phyloP scores from a whole-genome alignment of 2,329 filamentous ascomycete genomes.

The Monilinia vaccinii-corymbosi region DNA sequence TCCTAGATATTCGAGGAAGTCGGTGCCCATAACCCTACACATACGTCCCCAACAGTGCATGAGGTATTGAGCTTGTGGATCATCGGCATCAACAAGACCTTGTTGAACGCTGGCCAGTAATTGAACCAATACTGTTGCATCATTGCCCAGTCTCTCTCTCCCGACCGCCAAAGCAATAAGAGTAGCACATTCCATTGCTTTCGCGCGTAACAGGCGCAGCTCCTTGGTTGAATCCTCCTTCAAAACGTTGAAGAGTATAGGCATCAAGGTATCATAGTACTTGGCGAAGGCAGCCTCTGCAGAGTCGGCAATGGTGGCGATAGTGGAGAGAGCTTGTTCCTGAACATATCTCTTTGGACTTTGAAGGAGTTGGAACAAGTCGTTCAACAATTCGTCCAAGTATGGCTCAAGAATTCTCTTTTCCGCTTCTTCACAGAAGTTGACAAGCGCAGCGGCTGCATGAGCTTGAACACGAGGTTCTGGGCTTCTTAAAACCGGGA shows the following conservation, averaged over 20 bases:
- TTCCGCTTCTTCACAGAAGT: slow-evolving; percentile 98
- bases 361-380: slow-evolving; percentile 79
- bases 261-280: slow-evolving; percentile 96
- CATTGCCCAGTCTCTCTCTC: slow-evolving; percentile 79
- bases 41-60: slow-evolving; percentile 99
- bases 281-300: slow-evolving; percentile 90
- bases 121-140: slow-evolving; percentile 81
- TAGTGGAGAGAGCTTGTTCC: slow-evolving; percentile 94
- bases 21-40: slow-evolving; percentile 84
- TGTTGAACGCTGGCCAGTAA: slow-evolving; percentile 80
- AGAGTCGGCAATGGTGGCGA: slow-evolving; percentile 97
- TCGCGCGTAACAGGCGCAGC: slow-evolving; percentile 80
- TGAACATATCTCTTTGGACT: slow-evolving; percentile 94
- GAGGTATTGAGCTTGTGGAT: slow-evolving; percentile 92
- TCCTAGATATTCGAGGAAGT: slow-evolving; percentile 87
- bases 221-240: slow-evolving; percentile 89
- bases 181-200: slow-evolving; percentile 98
- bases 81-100: slow-evolving; percentile 80
- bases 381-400: slow-evolving; percentile 75
- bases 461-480: slow-evolving; percentile 95
- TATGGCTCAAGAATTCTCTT: slow-evolving; percentile 88
- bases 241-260: slow-evolving; percentile 80
- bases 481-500: slow-evolving; percentile 80
- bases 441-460: slow-evolving; percentile 93
- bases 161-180: slow-evolving; percentile 92